Percentiles rank a stretch among this genome's conserved stretches.
These are phyloP conservation scores for Eucalyptus globulus DNA, from an alignment of 345 rosid genomes.

Conservation along the genomic window DNA sequence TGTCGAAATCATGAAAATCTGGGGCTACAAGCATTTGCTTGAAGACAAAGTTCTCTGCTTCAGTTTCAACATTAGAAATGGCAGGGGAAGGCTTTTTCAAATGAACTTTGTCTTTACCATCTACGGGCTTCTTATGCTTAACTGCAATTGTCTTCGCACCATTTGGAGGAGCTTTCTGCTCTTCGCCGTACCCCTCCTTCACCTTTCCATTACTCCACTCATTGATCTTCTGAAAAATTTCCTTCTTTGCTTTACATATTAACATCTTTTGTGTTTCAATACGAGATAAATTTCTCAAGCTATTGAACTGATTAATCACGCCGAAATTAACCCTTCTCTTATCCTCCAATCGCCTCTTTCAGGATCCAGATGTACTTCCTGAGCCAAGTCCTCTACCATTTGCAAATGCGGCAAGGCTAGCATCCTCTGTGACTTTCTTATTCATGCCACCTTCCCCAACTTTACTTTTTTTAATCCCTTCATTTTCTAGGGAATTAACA, in stretches of 20 bases:
- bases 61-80: not conserved
- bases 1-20: conserved; percentile 54
- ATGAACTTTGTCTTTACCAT: not conserved
- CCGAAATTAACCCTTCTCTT: not conserved
- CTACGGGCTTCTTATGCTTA: not conserved
- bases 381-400: not conserved
- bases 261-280: conserved; percentile 4
- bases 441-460: not conserved
- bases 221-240: conserved; percentile 2
- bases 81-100: not conserved
- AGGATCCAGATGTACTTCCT: not conserved
- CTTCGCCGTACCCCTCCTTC: not conserved
- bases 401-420: not conserved
- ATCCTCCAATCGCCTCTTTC: not conserved
- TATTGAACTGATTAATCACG: rapidly evolving
- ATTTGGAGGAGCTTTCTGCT: not conserved
- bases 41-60: not conserved
- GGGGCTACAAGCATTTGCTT: conserved; percentile 32
- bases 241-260: conserved; percentile 16
- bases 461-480: conserved; percentile 17
- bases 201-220: not conserved
- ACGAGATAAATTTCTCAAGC: not conserved
- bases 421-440: not conserved
- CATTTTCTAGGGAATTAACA: not conserved
- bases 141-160: not conserved